Evolutionary conservation across 192 early-diverging fungal genomes (phyloP), one percentile per base, ranked within the genome.

Genomic region (Umbelopsis sp.): DNA sequence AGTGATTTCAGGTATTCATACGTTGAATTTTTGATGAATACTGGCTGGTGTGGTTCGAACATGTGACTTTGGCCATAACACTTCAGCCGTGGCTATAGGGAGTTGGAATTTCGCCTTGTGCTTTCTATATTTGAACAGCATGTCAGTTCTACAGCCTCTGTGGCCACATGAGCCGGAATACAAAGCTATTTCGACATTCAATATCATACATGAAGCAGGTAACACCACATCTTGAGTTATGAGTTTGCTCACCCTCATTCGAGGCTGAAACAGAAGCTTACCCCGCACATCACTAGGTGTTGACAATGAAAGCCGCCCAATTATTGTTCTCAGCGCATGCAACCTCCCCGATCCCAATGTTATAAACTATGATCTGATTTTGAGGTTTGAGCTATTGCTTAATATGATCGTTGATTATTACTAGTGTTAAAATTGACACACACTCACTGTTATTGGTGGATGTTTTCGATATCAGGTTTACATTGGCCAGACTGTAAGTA

Each of bases 321-420:
- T 98, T 73, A 82, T 96, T 38, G 89, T 89, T 34, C 82, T 98
- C 67, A 89, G 92, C 70, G 91, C 94, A 22, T 93, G 94, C 81
- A 88, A 91, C 36, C 80, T 98, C 32, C 96, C 94, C n/a, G 88
- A 95, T 77, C 95, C 95, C n/a, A 76, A 81, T 32, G 81, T 84
- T 14, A 88, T 92, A 12, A 84, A 95, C 80, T 96, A 98, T 70
- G 93, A 98, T 82, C 76, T 86, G 34, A 87, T 98, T 75, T 81
- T 96, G 26, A 87, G 85, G 93, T 93, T 14, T 36, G 56, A 29
- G n/a, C 17, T n/a, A 34, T 56, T 14, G 56, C 5, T 9, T 54
- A 22, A 34, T 34, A 1, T 14, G 12, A n/a, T 62, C 56, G 17
- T 17, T 20, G 12, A 2, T 11, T 16, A 4, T 14, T 26, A 31